Base-by-base conservation (phyloP, 2,329 filamentous ascomycete species). In the Botrytis paeoniae region DNA sequence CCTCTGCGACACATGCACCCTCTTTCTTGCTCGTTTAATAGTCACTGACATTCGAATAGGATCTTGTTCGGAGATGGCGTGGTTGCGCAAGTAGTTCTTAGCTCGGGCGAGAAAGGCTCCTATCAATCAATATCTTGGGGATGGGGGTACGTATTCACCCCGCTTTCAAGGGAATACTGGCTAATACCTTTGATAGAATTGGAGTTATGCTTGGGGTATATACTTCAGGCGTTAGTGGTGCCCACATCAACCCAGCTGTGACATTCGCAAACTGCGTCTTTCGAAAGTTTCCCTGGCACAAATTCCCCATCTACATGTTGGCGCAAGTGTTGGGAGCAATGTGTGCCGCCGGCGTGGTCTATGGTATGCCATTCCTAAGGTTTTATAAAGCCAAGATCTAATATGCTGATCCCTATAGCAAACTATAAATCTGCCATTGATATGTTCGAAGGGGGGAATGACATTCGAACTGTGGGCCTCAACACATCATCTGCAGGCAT, bases 181-280 rank as follows among this genome's bases (percentile, higher is more conserved):
- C 73, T 75, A 37, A 74, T 59, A 74, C 9, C 25, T 59, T 51
- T 71, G 75, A 32, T 77, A 87, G 89, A 51, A 82, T 92, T 62
- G 91, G 88, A n/a, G 88, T 92, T 74, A 92, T 92, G 89, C 84
- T 93, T 5, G 90, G 91, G 7, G 87, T 92, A 45, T 93, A 93
- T 78, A 85, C 87, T 25, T 84, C 85, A 22, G 87, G 87, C 70
- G 88, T 91, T 76, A 90, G 87, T 43, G 91, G 91, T 22, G 89
- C 88, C 1, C 91, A 93, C 78, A 84, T 93, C 76, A 92, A 91
- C 78, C 90, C 92, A 1, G 91, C 90, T 20, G 88, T 94, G 14
- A 93, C 91, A 2, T 85, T 93, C 37, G 86, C 89, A 73, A 92
- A 74, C 25, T 79, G 78, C 48, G 81, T 93, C 54, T 92, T 87